Percentiles rank a stretch among this genome's conserved stretches.
phyloP scores from a whole-genome alignment of 768 basidiomycete species.

The Daedalea quercina region DNA sequence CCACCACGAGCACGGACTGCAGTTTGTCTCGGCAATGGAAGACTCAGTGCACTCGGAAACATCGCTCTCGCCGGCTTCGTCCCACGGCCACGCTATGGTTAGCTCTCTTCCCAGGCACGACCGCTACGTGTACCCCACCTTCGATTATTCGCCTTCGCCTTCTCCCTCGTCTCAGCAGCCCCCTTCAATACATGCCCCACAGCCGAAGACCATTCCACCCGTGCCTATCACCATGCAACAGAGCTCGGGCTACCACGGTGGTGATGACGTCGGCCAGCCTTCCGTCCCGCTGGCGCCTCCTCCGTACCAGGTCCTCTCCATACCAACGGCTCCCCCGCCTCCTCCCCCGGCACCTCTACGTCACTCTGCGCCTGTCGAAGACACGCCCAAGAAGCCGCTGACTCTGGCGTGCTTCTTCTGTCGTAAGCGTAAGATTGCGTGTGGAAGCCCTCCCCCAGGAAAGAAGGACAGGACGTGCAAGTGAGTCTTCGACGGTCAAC shows the following conservation, averaged over 20 bases:
- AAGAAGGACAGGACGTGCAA: constrained; percentile 28
- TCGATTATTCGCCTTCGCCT: constrained; percentile 2
- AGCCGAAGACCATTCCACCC: constrained; percentile 8
- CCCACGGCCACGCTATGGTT: background rate
- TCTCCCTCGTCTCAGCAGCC: background rate
- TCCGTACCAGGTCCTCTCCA: constrained; percentile 12
- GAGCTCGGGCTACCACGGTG: constrained; percentile 2
- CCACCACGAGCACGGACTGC: background rate
- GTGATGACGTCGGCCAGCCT: background rate
- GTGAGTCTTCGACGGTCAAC: constrained; percentile 15
- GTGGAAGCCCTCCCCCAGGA: constrained; percentile 25
- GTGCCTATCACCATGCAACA: constrained; percentile 3
- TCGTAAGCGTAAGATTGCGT: constrained; percentile 33
- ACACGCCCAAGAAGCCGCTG: constrained; percentile 28
- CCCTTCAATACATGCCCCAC: constrained; percentile 12
- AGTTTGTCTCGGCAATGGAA: background rate
- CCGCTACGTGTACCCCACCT: constrained; percentile 8
- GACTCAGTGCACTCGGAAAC: background rate
- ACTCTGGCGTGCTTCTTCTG: constrained; percentile 35
- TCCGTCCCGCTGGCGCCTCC: background rate
- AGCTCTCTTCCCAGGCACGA: background rate
- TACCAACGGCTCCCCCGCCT: constrained; percentile 10
- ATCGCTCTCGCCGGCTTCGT: background rate
- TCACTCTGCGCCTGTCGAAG: constrained; percentile 19
- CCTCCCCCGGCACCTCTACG: constrained; percentile 9